Conservation (phyloP, 306 rosid genomes). For the Trifolium fragiferum region DNA sequence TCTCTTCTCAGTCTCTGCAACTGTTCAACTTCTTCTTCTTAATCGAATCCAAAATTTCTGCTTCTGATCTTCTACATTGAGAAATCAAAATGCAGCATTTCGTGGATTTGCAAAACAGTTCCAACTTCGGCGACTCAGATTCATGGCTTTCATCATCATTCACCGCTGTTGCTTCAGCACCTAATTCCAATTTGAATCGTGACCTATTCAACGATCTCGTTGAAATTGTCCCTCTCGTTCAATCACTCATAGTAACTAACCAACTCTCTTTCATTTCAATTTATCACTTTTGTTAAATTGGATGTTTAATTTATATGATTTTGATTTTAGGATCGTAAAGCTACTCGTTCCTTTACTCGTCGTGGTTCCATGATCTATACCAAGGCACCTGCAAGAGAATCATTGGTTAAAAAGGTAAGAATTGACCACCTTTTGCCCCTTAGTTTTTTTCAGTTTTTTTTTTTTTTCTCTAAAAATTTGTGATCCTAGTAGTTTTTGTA, state of each 20-base stretch:
- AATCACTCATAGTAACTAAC: conserved; percentile 59
- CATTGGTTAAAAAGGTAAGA: conserved; percentile 63
- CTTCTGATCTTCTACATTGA: background rate
- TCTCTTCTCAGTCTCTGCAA: background rate
- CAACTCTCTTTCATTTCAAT: background rate
- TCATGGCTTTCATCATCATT: conserved; percentile 75
- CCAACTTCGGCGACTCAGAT: conserved; percentile 67
- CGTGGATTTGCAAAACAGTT: conserved; percentile 63
- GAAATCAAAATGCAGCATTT: conserved; percentile 66
- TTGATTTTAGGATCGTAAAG: conserved; percentile 74
- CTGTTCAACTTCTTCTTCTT: background rate
- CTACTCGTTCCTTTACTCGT: conserved; percentile 82
- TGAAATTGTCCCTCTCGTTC: conserved; percentile 87
- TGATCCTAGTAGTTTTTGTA: background rate
- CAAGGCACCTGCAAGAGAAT: conserved; percentile 88
- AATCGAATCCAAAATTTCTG: background rate
- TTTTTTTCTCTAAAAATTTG: background rate
- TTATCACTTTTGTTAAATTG: background rate
- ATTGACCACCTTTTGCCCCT: too few species aligned
- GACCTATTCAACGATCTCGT: conserved; percentile 89
- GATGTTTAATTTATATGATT: conserved; percentile 36
- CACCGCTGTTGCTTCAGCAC: conserved; percentile 28
- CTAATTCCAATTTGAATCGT: conserved; percentile 70
- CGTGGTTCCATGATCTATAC: conserved; percentile 90
- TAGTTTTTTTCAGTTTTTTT: too few species aligned